These are phyloP conservation scores for Mycena pura DNA, from an alignment of 768 basidiomycete species.

Conservation along the genomic window DNA sequence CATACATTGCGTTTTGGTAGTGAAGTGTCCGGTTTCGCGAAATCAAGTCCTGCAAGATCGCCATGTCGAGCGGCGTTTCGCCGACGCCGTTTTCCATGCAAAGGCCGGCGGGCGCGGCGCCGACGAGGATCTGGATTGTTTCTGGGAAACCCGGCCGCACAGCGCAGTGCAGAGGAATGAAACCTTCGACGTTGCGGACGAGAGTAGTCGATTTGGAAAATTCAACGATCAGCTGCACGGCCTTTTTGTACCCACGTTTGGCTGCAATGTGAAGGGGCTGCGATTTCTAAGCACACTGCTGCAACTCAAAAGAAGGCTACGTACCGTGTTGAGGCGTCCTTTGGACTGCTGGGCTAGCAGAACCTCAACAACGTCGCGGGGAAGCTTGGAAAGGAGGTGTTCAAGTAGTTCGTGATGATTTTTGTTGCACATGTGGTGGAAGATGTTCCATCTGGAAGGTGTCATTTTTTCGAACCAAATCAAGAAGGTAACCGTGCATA, in stretches of 20 bases:
- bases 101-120: conserved; percentile 46
- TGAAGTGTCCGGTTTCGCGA: conserved; percentile 23
- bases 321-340: conserved; percentile 53
- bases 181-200: conserved; percentile 53
- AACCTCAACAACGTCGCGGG: conserved; percentile 52
- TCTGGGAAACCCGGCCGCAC: conserved; percentile 40
- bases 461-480: background rate
- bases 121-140: conserved; percentile 48
- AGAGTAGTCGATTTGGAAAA: conserved; percentile 44
- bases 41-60: conserved; percentile 35
- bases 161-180: conserved; percentile 60
- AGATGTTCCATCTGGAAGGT: conserved; percentile 59
- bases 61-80: conserved; percentile 49
- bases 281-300: background rate
- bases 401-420: conserved; percentile 42
- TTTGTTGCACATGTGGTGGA: conserved; percentile 50
- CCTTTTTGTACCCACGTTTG: conserved; percentile 36
- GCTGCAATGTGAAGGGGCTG: conserved; percentile 66
- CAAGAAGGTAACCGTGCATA: conserved; percentile 30
- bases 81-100: conserved; percentile 59
- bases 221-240: conserved; percentile 46
- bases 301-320: background rate
- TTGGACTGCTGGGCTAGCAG: conserved; percentile 56
- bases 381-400: conserved; percentile 56
- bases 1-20: background rate